phyloP scores from a whole-genome alignment of 2,329 filamentous ascomycete species.

The Cladophialophora yegresii region DNA sequence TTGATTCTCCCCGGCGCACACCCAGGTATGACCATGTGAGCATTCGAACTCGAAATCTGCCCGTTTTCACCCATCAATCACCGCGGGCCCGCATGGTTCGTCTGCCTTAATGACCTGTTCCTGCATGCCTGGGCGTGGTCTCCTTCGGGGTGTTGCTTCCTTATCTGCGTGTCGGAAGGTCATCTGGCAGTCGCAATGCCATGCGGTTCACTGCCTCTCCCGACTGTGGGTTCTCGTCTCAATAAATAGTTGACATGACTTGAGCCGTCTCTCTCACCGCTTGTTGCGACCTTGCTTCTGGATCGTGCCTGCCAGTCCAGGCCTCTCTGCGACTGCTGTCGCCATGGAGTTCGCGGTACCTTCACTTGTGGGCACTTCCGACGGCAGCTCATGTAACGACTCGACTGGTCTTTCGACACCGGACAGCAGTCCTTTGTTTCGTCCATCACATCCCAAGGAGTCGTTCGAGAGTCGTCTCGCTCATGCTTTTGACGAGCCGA shows the following conservation, averaged over 20 bases:
- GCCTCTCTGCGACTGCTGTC: background rate
- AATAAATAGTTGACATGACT: conserved; percentile 5
- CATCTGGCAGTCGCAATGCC: conserved; percentile 5
- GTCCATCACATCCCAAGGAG: conserved; percentile 24
- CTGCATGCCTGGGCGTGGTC: background rate
- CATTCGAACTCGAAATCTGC: conserved; percentile 1
- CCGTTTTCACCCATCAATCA: conserved; percentile 1
- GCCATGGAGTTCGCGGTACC: conserved; percentile 24
- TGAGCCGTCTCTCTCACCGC: conserved; percentile 1
- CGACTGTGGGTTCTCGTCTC: background rate
- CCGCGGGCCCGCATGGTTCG: background rate
- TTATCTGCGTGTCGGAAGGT: conserved; percentile 2
- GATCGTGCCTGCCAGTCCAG: background rate
- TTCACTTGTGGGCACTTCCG: conserved; percentile 26
- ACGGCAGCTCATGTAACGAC: conserved; percentile 24
- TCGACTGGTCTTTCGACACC: conserved; percentile 25
- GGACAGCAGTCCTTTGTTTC: conserved; percentile 24
- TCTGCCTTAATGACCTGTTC: background rate
- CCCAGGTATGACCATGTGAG: conserved; percentile 19
- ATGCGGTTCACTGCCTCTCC: background rate
- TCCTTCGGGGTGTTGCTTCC: conserved; percentile 1
- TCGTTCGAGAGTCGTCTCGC: conserved; percentile 19
- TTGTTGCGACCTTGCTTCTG: background rate
- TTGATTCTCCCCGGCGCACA: conserved; percentile 4
- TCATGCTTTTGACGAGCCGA: conserved; percentile 19